Base-by-base conservation (phyloP, 352 stramenopile species). In the Saprolegnia diclina region DNA sequence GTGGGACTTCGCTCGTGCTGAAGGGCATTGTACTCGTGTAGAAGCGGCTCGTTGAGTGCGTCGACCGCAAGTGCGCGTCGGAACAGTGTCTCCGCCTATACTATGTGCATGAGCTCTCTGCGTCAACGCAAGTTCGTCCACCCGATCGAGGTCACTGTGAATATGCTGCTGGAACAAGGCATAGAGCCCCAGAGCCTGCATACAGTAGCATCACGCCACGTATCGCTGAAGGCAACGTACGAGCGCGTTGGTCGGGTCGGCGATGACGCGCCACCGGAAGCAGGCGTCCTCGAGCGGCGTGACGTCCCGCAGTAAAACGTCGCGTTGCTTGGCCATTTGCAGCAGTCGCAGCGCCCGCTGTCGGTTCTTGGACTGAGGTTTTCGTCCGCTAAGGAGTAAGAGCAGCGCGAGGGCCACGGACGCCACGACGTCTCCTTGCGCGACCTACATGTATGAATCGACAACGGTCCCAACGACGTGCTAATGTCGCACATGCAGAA, bases 261-360 rank as follows among this genome's bases (percentile, higher is more conserved):
- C 74, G 56, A 85, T 80, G 19, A 88, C 67, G n/a, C 82, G 75
- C 82, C 82, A 93, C 52, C 76, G 76, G 50, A 91, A 88, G 48
- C 72, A 84, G 16, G 78, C 77, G 56, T 80, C 70, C 64, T 93
- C 83, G 29, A 69, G 19, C 11, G 62, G 9, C 14, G 13, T 13
- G 21, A 90, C 48, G 4, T 75, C 69, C 1, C 59, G 40, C 21
- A 92, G 38, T 0, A 65, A 50, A 24, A 0, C 56, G 26, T 48
- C 53, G 0, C 82, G 45, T 4, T 61, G 50, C 4, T 63, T 61
- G 0, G 76, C 82, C 1, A 66, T 70, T 1, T 79, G 54, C 10
- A 91, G 65, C 24, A 90, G 62, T 48, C 56, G 24, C 10, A 79
- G 67, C 2, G 78, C 78, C 13, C 79, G 79, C 0, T 62, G 9